Evolutionary conservation across 2,329 filamentous ascomycete species (phyloP), one percentile per base, ranked within the genome.

Genomic region (Paraconiothyrium brasiliense): DNA sequence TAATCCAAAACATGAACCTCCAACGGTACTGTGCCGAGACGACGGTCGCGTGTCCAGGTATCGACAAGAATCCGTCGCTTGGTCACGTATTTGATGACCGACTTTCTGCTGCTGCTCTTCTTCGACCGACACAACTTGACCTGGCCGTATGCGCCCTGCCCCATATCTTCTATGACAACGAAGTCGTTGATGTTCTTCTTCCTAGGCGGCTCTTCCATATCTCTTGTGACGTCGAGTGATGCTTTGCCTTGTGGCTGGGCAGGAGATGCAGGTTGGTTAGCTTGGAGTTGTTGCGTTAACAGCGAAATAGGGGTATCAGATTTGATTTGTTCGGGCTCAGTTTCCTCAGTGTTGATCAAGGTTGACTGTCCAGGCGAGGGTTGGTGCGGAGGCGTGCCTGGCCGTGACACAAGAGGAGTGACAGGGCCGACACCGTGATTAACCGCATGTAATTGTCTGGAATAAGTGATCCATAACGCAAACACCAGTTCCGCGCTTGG

Each of bases 1-100:
- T 94, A 99, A 78, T 99, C 93, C 16, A 99, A 84, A 39, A 99
- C 95, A 72, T 99, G 95, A 65, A 99, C 98, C 78, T 99, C 95
- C 62, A 99, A 84, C 0, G 95, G 95, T 0, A 99, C 95, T 0
- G 95, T 99, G 16, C 95, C 95, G 13, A 99, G 86, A 58, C 92
- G 89, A 49, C 95, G 89, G 80, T 99, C 95, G 60, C 95, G 89
- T 35, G 94, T 98, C 95, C 95, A 99, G 0, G 95, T 99, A 80
- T 99, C 95, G 64, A 99, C 94, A 14, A 99, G 86, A 77, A 99
- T 99, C 48, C 94, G 91, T 61, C 92, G 89, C 81, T 99, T 99
- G 5, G 95, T 98, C 54, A 99, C 95, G 77, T 97, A 99, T 78
- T 99, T 99, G 74, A 99, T 86, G 22, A 99, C 94, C 65, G 96